Conservation (phyloP, 768 basidiomycete species). For the Boletus sensibilis region DNA sequence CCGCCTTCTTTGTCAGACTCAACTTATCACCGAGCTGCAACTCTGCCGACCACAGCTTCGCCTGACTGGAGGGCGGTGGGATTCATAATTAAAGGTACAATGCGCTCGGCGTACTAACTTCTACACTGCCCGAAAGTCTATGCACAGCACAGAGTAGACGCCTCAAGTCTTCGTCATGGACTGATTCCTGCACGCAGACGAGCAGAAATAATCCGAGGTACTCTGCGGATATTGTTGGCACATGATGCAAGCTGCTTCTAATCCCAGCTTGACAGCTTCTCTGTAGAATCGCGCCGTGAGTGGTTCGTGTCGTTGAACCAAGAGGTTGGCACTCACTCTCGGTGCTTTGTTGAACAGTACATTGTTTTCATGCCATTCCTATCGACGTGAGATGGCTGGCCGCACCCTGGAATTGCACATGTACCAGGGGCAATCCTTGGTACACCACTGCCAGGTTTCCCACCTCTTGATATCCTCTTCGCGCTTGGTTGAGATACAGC, state of each 20-base stretch:
- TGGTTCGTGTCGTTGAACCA: constrained; percentile 3
- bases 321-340: constrained; percentile 50
- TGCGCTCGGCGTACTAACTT: neutral
- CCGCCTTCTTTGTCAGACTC: no score
- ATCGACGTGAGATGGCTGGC: constrained; percentile 55
- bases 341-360: constrained; percentile 60
- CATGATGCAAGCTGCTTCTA: constrained; percentile 60
- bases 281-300: constrained; percentile 35
- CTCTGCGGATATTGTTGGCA: constrained; percentile 60
- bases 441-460: constrained; percentile 10
- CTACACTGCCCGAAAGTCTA: neutral
- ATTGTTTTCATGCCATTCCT: constrained; percentile 47
- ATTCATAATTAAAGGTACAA: neutral
- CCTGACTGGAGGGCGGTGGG: neutral
- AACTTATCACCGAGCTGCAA: neutral
- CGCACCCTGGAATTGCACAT: constrained; percentile 59
- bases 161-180: constrained; percentile 50
- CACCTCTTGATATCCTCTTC: constrained; percentile 8
- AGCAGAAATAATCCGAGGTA: constrained; percentile 62
- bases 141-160: neutral
- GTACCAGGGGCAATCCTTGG: constrained; percentile 29
- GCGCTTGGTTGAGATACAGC: constrained; percentile 4
- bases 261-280: constrained; percentile 54
- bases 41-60: neutral
- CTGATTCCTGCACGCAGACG: constrained; percentile 55